These are phyloP conservation scores for Penicillium sp. DNA, from an alignment of 2,329 filamentous ascomycete species.

Conservation along the genomic window DNA sequence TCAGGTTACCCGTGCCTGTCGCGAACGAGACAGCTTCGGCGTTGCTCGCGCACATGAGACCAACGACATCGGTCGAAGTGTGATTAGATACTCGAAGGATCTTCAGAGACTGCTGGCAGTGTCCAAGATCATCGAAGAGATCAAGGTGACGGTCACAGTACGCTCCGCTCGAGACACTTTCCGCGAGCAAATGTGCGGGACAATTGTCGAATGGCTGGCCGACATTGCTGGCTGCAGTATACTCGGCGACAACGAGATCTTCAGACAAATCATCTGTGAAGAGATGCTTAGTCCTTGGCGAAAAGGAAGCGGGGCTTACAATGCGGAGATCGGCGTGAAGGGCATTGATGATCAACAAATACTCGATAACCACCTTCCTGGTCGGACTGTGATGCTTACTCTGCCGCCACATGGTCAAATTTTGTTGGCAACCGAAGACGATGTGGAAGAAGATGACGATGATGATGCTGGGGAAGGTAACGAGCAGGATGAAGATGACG, in stretches of 20 bases:
- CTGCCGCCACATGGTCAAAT: slow-evolving; percentile 43
- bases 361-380: slow-evolving; percentile 49
- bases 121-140: slow-evolving; percentile 85
- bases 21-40: slow-evolving; percentile 67
- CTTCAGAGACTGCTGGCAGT: slow-evolving; percentile 71
- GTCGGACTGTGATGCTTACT: slow-evolving; percentile 40
- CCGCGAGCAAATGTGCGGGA: slow-evolving; percentile 97
- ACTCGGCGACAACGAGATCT: slow-evolving; percentile 72
- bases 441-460: slow-evolving; percentile 41
- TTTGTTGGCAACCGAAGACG: slow-evolving; percentile 46
- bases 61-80: slow-evolving; percentile 80
- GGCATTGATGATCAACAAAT: slow-evolving; percentile 79
- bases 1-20: slow-evolving; percentile 87
- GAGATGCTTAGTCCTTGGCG: slow-evolving; percentile 87
- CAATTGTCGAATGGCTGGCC: slow-evolving; percentile 91
- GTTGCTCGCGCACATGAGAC: slow-evolving; percentile 78
- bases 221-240: slow-evolving; percentile 90
- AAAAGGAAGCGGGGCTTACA: slow-evolving; percentile 76
- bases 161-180: slow-evolving; percentile 92
- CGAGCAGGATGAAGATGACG: slow-evolving; percentile 42
- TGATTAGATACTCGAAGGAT: slow-evolving; percentile 73
- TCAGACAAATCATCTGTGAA: slow-evolving; percentile 82
- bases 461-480: slow-evolving; percentile 29
- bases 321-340: slow-evolving; percentile 71
- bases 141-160: slow-evolving; percentile 93